Evolutionary conservation across 805 yeast species (phyloP), one percentile per base, ranked within the genome.

Genomic region (Teunomyces tritomae): DNA sequence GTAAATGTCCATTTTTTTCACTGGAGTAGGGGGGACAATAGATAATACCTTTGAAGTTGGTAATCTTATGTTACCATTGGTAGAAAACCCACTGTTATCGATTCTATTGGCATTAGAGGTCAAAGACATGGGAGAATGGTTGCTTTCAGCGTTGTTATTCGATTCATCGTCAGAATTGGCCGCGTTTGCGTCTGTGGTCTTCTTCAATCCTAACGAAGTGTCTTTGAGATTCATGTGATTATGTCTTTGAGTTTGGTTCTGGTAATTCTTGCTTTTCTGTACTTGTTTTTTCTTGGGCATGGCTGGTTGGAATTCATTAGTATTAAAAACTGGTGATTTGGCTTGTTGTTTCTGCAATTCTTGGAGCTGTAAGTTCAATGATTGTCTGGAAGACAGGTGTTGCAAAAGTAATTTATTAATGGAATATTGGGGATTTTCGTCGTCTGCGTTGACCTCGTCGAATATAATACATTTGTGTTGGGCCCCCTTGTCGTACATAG

Each of bases 1-100:
- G 10, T 53, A 57, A 50, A 59, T 59, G 30, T 79, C 84, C 76
- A 83, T 76, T 52, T 79, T 83, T 58, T 78, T 84, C 7, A 80
- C 82, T 0, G 89, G 91, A 0, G 90, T 84, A 3, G 84, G 80
- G 2, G 91, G 89, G 5, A 81, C 64, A 10, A 86, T 73, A 29
- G 58, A 52, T 55, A 63, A 40, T 54, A 76, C 64, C 57, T 72
- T 56, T 59, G 82, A 58, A 51, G 76, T 60, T 33, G 83, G 88
- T 60, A 84, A 57, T 64, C 70, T 73, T 41, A 80, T 61, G 44
- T 69, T 64, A 13, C 84, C 84, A 53, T 71, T 77, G 16, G 76
- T 68, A 2, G 78, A 64, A 56, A 79, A 79, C 1, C 83, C 84
- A 7, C 40, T 37, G 29, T 26, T n/a, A 8, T 37, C 40, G 13